Evolutionary conservation across 73 alveolate species (phyloP).

Genomic region (Paramecium octaurelia): DNA sequence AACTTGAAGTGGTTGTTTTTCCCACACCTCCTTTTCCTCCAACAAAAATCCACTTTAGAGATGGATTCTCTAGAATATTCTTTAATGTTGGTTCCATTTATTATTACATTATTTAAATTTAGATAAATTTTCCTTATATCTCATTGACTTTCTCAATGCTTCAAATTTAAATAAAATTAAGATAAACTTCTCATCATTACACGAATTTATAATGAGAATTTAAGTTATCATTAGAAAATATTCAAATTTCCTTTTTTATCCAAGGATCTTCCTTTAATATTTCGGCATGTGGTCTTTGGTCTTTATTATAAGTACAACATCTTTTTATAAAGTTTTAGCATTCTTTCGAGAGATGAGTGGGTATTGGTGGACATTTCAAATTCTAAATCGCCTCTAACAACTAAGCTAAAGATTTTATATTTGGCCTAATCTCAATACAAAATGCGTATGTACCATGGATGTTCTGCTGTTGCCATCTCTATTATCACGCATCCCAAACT

Average conservation of each 20-base stretch:
- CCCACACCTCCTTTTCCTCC: constrained; percentile 99
- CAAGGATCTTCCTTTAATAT: constrained; percentile 18
- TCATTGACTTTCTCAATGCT: not conserved
- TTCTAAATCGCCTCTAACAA: not conserved
- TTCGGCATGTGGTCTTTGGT: constrained; percentile 44
- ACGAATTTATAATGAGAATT: not conserved
- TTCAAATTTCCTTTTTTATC: not conserved
- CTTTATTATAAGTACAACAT: constrained; percentile 52
- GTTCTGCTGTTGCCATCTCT: constrained; percentile 82
- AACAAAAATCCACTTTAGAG: constrained; percentile 97
- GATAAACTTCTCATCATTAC: not conserved
- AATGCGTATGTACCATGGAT: constrained; percentile 79
- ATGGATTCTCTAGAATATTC: constrained; percentile 77
- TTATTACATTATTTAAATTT: constrained; percentile 6
- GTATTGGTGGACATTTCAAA: constrained; percentile 58
- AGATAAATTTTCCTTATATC: not conserved
- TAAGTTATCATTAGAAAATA: not conserved
- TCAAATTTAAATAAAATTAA: not conserved
- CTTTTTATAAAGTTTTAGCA: constrained; percentile 44
- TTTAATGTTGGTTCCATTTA: constrained; percentile 66
- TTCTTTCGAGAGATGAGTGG: constrained; percentile 19
- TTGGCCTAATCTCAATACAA: constrained; percentile 26
- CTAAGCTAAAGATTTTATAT: constrained; percentile 39
- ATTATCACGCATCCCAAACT: constrained; percentile 83
- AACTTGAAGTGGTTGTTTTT: constrained; percentile 55